A percentile compares a stretch with the other conserved stretches of the same genome.
Conservation (phyloP, 2,329 filamentous ascomycete genomes). For the Davidsoniella neocaledoniae region DNA sequence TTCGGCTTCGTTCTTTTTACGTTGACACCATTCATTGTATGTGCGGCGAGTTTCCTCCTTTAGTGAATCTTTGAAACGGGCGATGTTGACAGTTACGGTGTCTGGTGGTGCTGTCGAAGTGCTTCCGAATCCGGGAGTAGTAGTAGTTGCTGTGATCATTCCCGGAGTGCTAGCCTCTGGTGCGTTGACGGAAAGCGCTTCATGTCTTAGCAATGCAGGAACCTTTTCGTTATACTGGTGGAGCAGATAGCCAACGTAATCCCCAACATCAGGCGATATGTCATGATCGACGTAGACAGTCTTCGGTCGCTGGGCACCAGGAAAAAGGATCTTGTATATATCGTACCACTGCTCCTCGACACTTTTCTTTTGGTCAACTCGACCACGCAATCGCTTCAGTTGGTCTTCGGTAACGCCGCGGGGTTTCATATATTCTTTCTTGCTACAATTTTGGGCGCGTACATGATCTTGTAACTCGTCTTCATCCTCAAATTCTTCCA, state of each 20-base stretch:
- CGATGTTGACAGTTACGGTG: neutral
- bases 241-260: conserved; percentile 13
- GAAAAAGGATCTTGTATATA: conserved; percentile 16
- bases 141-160: neutral
- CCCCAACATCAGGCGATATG: conserved; percentile 13
- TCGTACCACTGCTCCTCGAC: conserved; percentile 16
- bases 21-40: conserved; percentile 9
- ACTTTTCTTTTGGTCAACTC: conserved; percentile 14
- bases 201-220: neutral
- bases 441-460: conserved; percentile 10
- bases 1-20: conserved; percentile 6
- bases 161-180: neutral
- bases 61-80: conserved; percentile 1
- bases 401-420: conserved; percentile 15
- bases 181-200: neutral
- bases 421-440: conserved; percentile 10
- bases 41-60: conserved; percentile 5
- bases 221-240: conserved; percentile 4
- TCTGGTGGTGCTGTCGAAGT: neutral
- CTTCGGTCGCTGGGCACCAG: conserved; percentile 10
- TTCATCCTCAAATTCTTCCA: conserved; percentile 12
- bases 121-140: neutral
- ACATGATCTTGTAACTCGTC: conserved; percentile 14
- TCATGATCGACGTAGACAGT: conserved; percentile 15
- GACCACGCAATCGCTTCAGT: conserved; percentile 13